Evolutionary conservation across 2,329 filamentous ascomycete genomes (phyloP).

Genomic region (Onygenales sp.): DNA sequence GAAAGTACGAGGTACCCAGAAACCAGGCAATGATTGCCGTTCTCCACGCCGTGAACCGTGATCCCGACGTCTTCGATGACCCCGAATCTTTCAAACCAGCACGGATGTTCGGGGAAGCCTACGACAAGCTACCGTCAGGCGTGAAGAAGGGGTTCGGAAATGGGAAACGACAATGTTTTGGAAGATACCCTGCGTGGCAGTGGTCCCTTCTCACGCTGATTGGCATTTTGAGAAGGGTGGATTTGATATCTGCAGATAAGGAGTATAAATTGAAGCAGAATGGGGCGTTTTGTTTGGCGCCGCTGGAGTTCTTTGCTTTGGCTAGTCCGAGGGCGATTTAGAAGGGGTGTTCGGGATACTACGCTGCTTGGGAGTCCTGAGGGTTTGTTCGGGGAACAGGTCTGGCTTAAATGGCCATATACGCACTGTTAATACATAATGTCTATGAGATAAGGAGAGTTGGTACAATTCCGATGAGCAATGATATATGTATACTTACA

Average conservation of each 20-base stretch:
- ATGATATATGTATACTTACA: not conserved
- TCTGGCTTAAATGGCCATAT: not conserved
- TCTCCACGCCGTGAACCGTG: constrained; percentile 50
- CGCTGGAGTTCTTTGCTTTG: constrained; percentile 37
- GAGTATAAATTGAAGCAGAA: constrained; percentile 32
- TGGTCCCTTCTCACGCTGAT: constrained; percentile 55
- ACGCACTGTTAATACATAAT: constrained; percentile 1
- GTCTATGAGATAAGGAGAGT: not conserved
- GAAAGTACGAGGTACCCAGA: constrained; percentile 51
- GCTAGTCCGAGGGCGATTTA: constrained; percentile 28
- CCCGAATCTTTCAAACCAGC: constrained; percentile 60
- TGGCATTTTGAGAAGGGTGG: constrained; percentile 60
- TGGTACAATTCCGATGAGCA: not conserved
- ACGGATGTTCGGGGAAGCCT: constrained; percentile 61
- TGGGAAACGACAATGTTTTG: constrained; percentile 61
- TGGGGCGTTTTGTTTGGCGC: constrained; percentile 46
- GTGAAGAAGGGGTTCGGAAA: constrained; percentile 67
- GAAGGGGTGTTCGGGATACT: not conserved
- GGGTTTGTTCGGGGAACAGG: no score
- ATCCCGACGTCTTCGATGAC: constrained; percentile 56
- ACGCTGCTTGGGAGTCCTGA: no score
- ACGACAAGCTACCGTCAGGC: constrained; percentile 53
- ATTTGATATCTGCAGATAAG: constrained; percentile 54
- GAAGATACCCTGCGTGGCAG: constrained; percentile 64
- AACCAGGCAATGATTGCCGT: constrained; percentile 44